A percentile compares a stretch with the other conserved stretches of the same genome.
Conservation (phyloP, 805 yeast genomes). For the Diddensiella transvaalensis region DNA sequence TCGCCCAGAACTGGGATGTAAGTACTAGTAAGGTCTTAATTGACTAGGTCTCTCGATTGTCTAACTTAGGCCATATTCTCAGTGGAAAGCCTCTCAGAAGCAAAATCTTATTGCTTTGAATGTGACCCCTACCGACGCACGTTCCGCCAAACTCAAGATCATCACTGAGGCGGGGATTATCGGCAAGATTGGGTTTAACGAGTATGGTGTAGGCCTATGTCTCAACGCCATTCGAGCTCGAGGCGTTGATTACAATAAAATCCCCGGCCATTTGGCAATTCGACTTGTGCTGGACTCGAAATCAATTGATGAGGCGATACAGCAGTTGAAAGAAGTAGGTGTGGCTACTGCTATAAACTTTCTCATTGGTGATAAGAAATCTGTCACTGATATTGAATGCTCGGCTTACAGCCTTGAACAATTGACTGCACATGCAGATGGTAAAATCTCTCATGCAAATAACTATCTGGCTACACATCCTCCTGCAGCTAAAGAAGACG, state of each 20-base stretch:
- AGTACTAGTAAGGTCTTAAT: too few species aligned
- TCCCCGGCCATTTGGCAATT: constrained; percentile 39
- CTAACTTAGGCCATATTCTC: too few species aligned
- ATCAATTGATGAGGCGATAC: constrained; percentile 26
- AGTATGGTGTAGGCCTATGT: constrained; percentile 33
- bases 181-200: constrained; percentile 37
- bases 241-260: constrained; percentile 29
- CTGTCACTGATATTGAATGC: constrained; percentile 19
- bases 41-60: constrained; percentile 1
- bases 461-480: constrained; percentile 19
- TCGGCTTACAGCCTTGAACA: constrained; percentile 15
- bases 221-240: constrained; percentile 35
- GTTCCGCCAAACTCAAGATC: constrained; percentile 28
- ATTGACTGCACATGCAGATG: constrained; percentile 11
- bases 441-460: constrained; percentile 19
- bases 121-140: constrained; percentile 27
- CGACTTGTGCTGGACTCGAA: constrained; percentile 34
- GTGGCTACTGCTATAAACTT: constrained; percentile 22
- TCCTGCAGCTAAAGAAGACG: constrained; percentile 12
- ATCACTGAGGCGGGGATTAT: constrained; percentile 38
- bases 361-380: constrained; percentile 17
- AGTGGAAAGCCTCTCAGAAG: constrained; percentile 34
- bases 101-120: constrained; percentile 31
- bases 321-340: constrained; percentile 10
- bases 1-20: constrained; percentile 41